A percentile compares a stretch with the other conserved stretches of the same genome.
These are phyloP conservation scores for Perilla frutescens DNA, from an alignment of 257 asterid genomes.

Conservation along the genomic window DNA sequence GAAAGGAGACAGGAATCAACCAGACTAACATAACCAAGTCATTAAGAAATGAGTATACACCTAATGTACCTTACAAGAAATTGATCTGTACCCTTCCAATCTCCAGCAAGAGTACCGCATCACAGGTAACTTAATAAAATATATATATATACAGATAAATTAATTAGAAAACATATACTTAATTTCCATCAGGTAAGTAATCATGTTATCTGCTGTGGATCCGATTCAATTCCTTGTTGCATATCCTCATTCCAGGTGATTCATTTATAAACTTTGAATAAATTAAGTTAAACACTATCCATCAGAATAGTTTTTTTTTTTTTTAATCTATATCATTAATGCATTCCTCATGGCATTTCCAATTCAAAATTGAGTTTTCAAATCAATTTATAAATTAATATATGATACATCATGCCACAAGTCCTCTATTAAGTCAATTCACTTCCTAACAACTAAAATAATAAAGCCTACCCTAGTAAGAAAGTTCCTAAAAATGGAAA, in stretches of 20 bases:
- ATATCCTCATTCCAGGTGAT: conserved; percentile 9
- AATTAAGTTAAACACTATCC: no score
- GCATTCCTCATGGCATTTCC: background rate
- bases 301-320: no score
- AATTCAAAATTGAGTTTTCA: background rate
- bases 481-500: conserved; percentile 21
- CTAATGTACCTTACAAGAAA: conserved; percentile 7
- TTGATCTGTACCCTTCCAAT: background rate
- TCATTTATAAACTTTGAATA: background rate
- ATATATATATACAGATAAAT: no score
- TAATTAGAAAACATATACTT: background rate
- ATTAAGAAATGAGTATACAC: background rate
- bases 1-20: conserved; percentile 6
- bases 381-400: background rate
- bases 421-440: conserved; percentile 1
- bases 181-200: background rate
- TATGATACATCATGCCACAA: background rate
- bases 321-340: background rate
- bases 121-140: background rate
- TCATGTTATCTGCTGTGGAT: background rate
- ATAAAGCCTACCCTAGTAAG: conserved; percentile 7
- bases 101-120: background rate
- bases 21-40: conserved; percentile 14
- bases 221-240: background rate
- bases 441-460: conserved; percentile 1